Base-by-base conservation (phyloP, 2,329 filamentous ascomycete genomes). In the Colletotrichum scovillei region DNA sequence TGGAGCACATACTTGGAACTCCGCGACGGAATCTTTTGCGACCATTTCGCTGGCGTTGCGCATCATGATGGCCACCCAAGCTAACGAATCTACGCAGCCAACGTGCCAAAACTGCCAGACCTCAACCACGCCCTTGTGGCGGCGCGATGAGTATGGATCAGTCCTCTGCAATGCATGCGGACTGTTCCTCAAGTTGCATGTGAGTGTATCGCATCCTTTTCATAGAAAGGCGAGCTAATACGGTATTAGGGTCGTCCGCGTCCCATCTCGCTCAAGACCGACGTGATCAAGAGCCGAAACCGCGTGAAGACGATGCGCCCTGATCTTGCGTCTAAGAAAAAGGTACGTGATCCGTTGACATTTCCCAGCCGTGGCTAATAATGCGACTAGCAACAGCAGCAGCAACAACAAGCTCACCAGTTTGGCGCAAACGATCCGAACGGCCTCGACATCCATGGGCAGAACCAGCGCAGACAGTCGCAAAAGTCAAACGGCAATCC, bases 281-380 rank as follows among this genome's bases (percentile, higher is more conserved):
- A 99, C 87, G 96, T 98, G 77, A 99, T 99, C 87, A 99, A 99
- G 88, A 98, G 95, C 87, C 95, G 97, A 80, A 99, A 99, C 85
- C 92, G 97, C 76, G 96, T 98, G 78, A 98, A 98, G 88, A 97
- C 95, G 32, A 90, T 91, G 83, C 90, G 90, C 67, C 91, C 93
- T 9, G 94, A 95, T 79, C 90, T 94, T 75, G 91, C 92, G 59
- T 93, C 94, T 79, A 95, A 92, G 83, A 92, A 95, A 84, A 97
- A 97, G 92, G 94, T 95, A 86, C 80, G 84, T 80, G 62, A 55
- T 68, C 55, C 63, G 26, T 53, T 6, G 49, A 5, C 24, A 7
- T 16, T 26, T 8, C 49, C 28, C 19, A 19, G 9, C 8, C n/a
- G 60, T 38, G 16, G 52, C 69, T 72, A 52, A 72, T 32, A 8